Evolutionary conservation across 2,329 filamentous ascomycete species (phyloP), one percentile per base, ranked within the genome.

Genomic region (Xylaria sp.): DNA sequence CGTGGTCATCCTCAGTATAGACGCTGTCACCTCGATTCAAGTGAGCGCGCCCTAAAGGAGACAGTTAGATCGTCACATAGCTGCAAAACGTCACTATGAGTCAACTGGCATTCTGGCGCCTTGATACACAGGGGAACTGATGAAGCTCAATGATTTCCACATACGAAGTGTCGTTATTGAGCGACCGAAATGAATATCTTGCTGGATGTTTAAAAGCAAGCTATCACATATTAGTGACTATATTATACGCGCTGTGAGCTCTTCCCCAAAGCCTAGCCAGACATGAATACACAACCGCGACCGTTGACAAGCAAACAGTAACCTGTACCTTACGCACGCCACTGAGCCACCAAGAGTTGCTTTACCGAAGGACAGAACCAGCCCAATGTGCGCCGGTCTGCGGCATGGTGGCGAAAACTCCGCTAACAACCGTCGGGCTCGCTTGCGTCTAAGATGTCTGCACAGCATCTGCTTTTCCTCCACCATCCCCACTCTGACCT

Each of bases 371-470:
- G 46, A 33, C 33, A 36, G 23, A 18, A 59, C 46, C 20, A 58
- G 33, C 31, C 54, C 23, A 54, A 46, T 43, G n/a, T 60, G 48
- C 25, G n/a, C 41, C 49, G 15, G 28, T 25, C 28, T 25, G 56
- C 31, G 18, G 48, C 41, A 18, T n/a, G 49, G 49, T 55, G 10
- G 41, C 49, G 28, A 66, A 60, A n/a, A 28, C 57, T 48, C 51
- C 10, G 18, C 58, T 33, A 25, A 56, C 23, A 36, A 12, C 12
- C 1, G 51, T 49, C 33, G 52, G 18, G 8, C 43, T 36, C 51
- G 58, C 33, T 33, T 48, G 23, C 41, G 56, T 58, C 20, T 41
- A 3, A 51, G 59, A 54, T 13, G 12, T 54, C 54, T 28, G 15
- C 5, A 46, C 36, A 18, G 54, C 15, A 48, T 58, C 15, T n/a